Conservation (phyloP, 768 basidiomycete species). For the Suillus spraguei region DNA sequence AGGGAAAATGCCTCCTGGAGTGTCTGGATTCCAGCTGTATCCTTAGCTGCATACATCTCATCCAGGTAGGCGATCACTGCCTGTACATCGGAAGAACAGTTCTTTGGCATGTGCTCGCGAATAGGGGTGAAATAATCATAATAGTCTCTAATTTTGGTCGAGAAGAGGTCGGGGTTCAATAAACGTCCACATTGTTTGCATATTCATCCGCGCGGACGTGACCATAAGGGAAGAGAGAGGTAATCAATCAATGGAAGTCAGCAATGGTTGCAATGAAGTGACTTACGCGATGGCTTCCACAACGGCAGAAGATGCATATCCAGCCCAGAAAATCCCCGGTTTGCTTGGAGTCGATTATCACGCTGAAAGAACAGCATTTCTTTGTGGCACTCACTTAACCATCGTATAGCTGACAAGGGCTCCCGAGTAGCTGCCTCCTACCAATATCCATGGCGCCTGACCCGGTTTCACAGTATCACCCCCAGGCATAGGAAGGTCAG, state of each 20-base stretch:
- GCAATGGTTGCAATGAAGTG: constrained; percentile 35
- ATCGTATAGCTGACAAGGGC: constrained; percentile 63
- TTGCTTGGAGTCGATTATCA: constrained; percentile 27
- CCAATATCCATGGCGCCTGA: constrained; percentile 43
- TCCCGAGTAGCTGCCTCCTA: constrained; percentile 47
- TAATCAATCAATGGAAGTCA: not conserved
- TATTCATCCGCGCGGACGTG: not conserved
- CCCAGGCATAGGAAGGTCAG: constrained; percentile 65
- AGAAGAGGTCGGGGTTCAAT: not conserved
- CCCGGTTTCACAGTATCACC: constrained; percentile 61
- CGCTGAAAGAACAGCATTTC: not conserved
- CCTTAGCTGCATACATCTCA: constrained; percentile 47
- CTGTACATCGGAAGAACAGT: constrained; percentile 75
- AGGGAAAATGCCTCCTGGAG: constrained; percentile 65
- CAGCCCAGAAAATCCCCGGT: constrained; percentile 43
- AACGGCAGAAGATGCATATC: constrained; percentile 47
- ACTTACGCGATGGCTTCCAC: constrained; percentile 46
- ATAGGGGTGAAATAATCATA: constrained; percentile 66
- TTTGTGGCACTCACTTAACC: constrained; percentile 53
- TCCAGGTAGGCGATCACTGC: constrained; percentile 66
- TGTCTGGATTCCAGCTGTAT: constrained; percentile 46
- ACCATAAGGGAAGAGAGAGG: not conserved
- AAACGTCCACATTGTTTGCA: not conserved
- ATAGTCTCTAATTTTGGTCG: constrained; percentile 19
- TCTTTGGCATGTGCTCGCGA: constrained; percentile 64